Percentiles rank a stretch among this genome's conserved stretches.
phyloP scores from a whole-genome alignment of 306 rosid genomes.

The Lagenaria siceraria region DNA sequence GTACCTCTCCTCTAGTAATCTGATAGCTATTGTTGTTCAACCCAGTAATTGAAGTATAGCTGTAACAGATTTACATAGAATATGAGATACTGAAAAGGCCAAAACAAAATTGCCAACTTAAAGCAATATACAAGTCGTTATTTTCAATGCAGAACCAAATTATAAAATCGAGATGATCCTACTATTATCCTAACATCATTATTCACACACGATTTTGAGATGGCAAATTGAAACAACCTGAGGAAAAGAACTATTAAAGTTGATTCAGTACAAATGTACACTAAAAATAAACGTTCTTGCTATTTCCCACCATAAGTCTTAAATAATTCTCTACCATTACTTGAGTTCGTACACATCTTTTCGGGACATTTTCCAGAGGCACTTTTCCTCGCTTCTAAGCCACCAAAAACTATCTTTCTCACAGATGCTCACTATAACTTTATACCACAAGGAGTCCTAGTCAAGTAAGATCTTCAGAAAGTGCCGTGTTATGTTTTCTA shows the following conservation, averaged over 20 bases:
- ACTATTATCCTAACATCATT: neutral
- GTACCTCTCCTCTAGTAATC: conserved; percentile 78
- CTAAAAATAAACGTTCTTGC: neutral
- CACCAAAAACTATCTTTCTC: neutral
- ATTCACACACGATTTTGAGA: neutral
- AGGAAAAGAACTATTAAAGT: neutral
- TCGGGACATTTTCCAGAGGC: neutral
- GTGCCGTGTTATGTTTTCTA: neutral
- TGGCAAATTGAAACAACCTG: neutral
- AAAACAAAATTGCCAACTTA: neutral
- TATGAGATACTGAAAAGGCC: neutral
- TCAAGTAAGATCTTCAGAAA: neutral
- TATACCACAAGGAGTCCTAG: neutral
- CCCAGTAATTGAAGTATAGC: conserved; percentile 59
- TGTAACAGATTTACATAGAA: conserved; percentile 12
- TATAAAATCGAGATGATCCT: neutral
- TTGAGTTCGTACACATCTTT: neutral
- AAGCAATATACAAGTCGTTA: neutral
- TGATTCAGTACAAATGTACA: neutral
- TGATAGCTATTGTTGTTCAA: conserved; percentile 90
- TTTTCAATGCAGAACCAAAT: neutral
- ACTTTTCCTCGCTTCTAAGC: neutral
- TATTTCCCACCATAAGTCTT: neutral
- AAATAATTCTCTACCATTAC: neutral
- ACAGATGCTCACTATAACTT: neutral